Base-by-base conservation (phyloP, 202 grass and related monocot species). In the Musa balbisiana region DNA sequence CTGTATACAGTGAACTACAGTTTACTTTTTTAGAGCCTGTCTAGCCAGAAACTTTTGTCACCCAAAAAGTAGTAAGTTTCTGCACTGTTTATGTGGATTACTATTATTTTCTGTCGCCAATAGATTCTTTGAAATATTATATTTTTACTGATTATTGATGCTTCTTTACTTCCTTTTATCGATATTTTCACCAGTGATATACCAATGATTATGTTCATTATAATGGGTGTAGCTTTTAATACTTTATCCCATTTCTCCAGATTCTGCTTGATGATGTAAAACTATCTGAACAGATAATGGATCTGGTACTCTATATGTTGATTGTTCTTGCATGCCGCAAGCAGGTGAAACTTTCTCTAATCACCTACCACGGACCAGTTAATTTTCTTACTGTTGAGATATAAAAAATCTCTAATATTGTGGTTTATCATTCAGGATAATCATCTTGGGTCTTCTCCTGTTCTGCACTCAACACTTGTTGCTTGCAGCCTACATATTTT, bases 271-370 rank as follows among this genome's bases (percentile, higher is more conserved):
- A 97, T 53, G 88, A 97, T 81, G 83, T 91, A 4, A 97, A 86
- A 72, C 71, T 97, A 75, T 87, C 91, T 52, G 93, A 97, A 80
- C 88, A 91, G 93, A 82, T 97, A 73, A 84, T 93, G 88, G 93
- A 97, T 79, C 63, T 97, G 66, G 89, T 91, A 82, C 91, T 97
- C 70, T 91, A 84, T 78, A 49, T 85, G 71, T 72, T 93, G 62
- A 81, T 92, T 75, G 76, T 89, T 87, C 90, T 93, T 89, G 85
- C 93, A 52, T 82, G 85, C 11, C 73, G 62, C 75, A 92, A 93
- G 71, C 83, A 93, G 93, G 93, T 93, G 87, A 14, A 19, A 55
- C 80, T 62, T 54, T 66, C 70, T 83, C 21, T 16, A 59, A 79
- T 26, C 70, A 63, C 9, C 3, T 52, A 24, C 33, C 49, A 3